These are phyloP conservation scores for Conidiobolus incongruus DNA, from an alignment of 371 early-diverging fungal species.

Conservation along the genomic window DNA sequence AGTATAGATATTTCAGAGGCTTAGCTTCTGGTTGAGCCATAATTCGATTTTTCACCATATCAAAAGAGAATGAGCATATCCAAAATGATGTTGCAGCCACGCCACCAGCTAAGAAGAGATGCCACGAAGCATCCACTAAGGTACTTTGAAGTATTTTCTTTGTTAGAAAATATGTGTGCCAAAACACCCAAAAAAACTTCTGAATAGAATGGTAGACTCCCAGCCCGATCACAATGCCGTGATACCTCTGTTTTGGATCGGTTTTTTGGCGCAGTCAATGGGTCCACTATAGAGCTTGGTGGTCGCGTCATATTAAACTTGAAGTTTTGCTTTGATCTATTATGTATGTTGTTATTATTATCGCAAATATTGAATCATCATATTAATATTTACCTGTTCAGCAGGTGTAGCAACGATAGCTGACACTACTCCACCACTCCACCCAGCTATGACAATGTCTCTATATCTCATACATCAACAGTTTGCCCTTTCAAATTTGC, in stretches of 20 bases:
- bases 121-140: neutral
- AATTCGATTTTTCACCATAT: slow-evolving; percentile 73
- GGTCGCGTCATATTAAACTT: slow-evolving; percentile 65
- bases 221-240: slow-evolving; percentile 65
- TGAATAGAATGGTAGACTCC: slow-evolving; percentile 52
- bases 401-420: slow-evolving; percentile 82
- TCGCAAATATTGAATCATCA: slow-evolving; percentile 10
- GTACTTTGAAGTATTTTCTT: neutral
- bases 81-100: slow-evolving; percentile 78
- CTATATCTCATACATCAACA: neutral
- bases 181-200: slow-evolving; percentile 74
- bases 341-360: neutral
- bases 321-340: slow-evolving; percentile 46
- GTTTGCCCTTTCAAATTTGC: no score
- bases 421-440: slow-evolving; percentile 75
- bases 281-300: slow-evolving; percentile 54
- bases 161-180: slow-evolving; percentile 63
- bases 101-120: slow-evolving; percentile 59
- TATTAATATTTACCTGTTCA: slow-evolving; percentile 20
- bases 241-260: slow-evolving; percentile 47
- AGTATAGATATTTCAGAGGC: slow-evolving; percentile 29
- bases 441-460: slow-evolving; percentile 46
- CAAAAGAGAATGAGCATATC: slow-evolving; percentile 59
- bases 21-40: slow-evolving; percentile 76
- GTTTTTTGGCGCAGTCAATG: slow-evolving; percentile 52